Base-by-base conservation (phyloP, 2,329 filamentous ascomycete genomes). In the Sphaerulina populicola region DNA sequence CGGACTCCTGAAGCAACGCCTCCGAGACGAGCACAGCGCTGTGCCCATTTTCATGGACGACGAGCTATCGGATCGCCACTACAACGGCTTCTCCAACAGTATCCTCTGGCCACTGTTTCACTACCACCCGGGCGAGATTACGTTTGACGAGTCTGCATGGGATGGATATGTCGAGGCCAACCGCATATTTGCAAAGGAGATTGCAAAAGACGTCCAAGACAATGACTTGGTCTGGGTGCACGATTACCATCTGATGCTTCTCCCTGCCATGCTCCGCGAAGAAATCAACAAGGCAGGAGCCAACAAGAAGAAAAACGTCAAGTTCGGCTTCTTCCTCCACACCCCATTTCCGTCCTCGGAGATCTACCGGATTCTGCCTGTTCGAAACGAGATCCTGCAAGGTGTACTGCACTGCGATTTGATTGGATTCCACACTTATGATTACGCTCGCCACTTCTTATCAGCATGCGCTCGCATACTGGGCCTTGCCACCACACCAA, bases 41-140 rank as follows among this genome's bases (percentile, higher is more conserved):
- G 81, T 94, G 37, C 91, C 93, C 1, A 86, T 98, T 49, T 96
- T 96, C 68, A 82, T 97, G 64, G 86, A 90, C 55, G 88, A 96
- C 63, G 89, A 97, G 60, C 79, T 97, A 55, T 90, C 90, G 46
- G 93, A 97, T 69, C 81, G 84, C 57, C 93, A 97, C 71, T 97
- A 98, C 77, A 98, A 98, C 66, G 93, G 93, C 43, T 97, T 97
- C 69, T 91, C 90, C 35, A 97, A 98, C 71, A 94, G 88, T 6
- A 97, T 97, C 68, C 83, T 98, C 54, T 98, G 93, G 93, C 93
- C 93, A 2, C 82, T 98, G 36, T 94, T 98, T 76, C 93, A 97
- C 74, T 97, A 97, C 73, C 93, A 98, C 71, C 91, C 93, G 45
- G 91, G 91, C 67, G 91, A 97, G 76, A 96, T 97, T 63, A 95